Percentiles rank a stretch among this genome's conserved stretches.
These are phyloP conservation scores for Prillingera fragicola DNA, from an alignment of 1,284 basidiomycete genomes.

Conservation along the genomic window DNA sequence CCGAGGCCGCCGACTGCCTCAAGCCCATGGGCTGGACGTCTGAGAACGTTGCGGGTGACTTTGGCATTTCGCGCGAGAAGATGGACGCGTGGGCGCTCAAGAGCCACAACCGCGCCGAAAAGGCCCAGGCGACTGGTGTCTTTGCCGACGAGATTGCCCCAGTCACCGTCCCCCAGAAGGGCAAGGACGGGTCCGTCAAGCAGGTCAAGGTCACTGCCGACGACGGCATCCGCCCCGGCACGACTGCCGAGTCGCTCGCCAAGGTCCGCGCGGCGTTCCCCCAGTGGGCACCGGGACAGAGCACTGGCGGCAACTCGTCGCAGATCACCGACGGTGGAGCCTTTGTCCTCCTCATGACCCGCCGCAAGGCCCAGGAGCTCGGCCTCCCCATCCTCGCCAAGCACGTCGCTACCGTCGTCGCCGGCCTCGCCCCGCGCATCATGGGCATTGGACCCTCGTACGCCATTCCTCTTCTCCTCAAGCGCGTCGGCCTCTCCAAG, in stretches of 20 bases:
- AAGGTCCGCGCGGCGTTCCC: constrained; percentile 93
- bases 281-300: constrained; percentile 81
- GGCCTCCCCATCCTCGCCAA: constrained; percentile 89
- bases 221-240: constrained; percentile 87
- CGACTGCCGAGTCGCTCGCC: constrained; percentile 74
- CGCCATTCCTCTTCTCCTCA: constrained; percentile 69
- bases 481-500: constrained; percentile 60
- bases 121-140: constrained; percentile 79
- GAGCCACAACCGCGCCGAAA: constrained; percentile 78
- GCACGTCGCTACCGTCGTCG: constrained; percentile 69
- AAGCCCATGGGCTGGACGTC: constrained; percentile 96
- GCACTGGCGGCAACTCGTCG: constrained; percentile 67
- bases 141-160: constrained; percentile 91
- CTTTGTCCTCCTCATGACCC: constrained; percentile 80
- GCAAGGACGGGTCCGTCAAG: constrained; percentile 41
- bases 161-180: constrained; percentile 53
- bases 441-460: constrained; percentile 87
- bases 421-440: constrained; percentile 76
- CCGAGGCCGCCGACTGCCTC: constrained; percentile 82
- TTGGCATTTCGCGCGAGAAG: constrained; percentile 69
- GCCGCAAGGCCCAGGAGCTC: constrained; percentile 79
- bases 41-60: constrained; percentile 86
- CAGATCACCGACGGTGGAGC: constrained; percentile 96
- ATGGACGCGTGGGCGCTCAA: constrained; percentile 80
- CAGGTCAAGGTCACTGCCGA: constrained; percentile 75